Evolutionary conservation across 208 protist species (phyloP).

Genomic region (Herpetomonas samuelpessoai): DNA sequence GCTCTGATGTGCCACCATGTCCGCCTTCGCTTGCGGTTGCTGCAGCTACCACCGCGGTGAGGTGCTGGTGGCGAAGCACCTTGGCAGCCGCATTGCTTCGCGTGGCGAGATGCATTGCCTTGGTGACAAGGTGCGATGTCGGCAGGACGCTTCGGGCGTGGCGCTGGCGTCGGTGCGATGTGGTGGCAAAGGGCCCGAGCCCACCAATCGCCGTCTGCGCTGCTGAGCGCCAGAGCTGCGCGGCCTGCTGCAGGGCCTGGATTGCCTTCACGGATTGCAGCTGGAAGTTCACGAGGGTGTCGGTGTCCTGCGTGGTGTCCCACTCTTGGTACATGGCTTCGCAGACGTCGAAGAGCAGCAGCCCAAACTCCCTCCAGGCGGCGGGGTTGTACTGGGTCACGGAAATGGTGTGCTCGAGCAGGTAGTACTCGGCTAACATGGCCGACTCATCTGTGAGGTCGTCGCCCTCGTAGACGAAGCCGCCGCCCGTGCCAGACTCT

Average conservation of each 20-base stretch:
- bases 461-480: slow-evolving; percentile 7
- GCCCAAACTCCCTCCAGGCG: slow-evolving; percentile 84
- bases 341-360: slow-evolving; percentile 84
- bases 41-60: not conserved
- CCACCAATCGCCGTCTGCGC: slow-evolving; percentile 49
- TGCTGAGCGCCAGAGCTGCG: slow-evolving; percentile 66
- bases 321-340: slow-evolving; percentile 84
- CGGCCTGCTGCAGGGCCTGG: slow-evolving; percentile 68
- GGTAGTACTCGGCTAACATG: slow-evolving; percentile 77
- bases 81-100: slow-evolving; percentile 38
- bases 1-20: not conserved
- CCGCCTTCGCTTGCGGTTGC: not conserved
- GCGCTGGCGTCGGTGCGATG: slow-evolving; percentile 45
- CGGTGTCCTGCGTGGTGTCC: slow-evolving; percentile 47
- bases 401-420: slow-evolving; percentile 73
- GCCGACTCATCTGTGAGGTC: slow-evolving; percentile 38
- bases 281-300: slow-evolving; percentile 79
- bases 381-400: slow-evolving; percentile 45
- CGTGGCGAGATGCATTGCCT: slow-evolving; percentile 70
- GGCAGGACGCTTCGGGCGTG: slow-evolving; percentile 72
- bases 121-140: slow-evolving; percentile 62
- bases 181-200: slow-evolving; percentile 63
- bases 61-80: slow-evolving; percentile 9
- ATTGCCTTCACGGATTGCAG: slow-evolving; percentile 78
- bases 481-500: not conserved